Evolutionary conservation across 1,139 yeast species (phyloP).

Genomic region (Yamadazyma aaseri): DNA sequence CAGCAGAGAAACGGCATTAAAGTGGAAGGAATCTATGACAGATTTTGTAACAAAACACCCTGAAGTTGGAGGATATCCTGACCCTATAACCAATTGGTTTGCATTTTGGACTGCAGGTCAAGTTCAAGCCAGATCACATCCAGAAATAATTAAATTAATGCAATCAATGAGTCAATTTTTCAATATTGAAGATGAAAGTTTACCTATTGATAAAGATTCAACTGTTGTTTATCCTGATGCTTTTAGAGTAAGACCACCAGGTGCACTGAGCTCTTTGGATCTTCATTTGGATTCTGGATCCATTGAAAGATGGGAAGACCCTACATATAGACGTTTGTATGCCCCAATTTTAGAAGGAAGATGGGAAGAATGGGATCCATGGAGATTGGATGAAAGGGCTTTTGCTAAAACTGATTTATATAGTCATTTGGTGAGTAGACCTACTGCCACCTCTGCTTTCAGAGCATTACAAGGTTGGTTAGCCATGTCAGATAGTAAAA

Average conservation of each 20-base stretch:
- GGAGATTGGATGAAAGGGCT: conserved; percentile 35
- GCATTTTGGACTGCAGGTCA: conserved; percentile 47
- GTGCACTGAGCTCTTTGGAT: conserved; percentile 33
- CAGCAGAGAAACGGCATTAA: conserved; percentile 14
- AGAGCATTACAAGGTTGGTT: conserved; percentile 52
- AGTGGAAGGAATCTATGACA: conserved; percentile 20
- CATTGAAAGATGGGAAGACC: conserved; percentile 37
- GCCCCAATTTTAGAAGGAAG: conserved; percentile 38
- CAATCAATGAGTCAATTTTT: conserved; percentile 32
- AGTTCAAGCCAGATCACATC: conserved; percentile 41
- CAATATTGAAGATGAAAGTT: conserved; percentile 25
- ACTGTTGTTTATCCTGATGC: conserved; percentile 40
- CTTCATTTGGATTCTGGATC: conserved; percentile 48
- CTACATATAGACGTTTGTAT: conserved; percentile 37
- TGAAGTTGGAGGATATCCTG: conserved; percentile 34
- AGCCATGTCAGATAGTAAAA: conserved; percentile 31
- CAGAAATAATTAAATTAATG: conserved; percentile 30
- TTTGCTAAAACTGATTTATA: conserved; percentile 36
- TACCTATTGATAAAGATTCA: conserved; percentile 25
- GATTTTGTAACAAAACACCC: conserved; percentile 26
- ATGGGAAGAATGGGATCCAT: conserved; percentile 51
- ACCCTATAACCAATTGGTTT: conserved; percentile 27
- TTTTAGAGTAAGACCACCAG: conserved; percentile 44
- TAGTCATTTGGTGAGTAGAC: conserved; percentile 19
- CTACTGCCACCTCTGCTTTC: conserved; percentile 38